A percentile compares a stretch with the other conserved stretches of the same genome.
These are phyloP conservation scores for Dovyalis caffra DNA, from an alignment of 345 rosid genomes.

Conservation along the genomic window DNA sequence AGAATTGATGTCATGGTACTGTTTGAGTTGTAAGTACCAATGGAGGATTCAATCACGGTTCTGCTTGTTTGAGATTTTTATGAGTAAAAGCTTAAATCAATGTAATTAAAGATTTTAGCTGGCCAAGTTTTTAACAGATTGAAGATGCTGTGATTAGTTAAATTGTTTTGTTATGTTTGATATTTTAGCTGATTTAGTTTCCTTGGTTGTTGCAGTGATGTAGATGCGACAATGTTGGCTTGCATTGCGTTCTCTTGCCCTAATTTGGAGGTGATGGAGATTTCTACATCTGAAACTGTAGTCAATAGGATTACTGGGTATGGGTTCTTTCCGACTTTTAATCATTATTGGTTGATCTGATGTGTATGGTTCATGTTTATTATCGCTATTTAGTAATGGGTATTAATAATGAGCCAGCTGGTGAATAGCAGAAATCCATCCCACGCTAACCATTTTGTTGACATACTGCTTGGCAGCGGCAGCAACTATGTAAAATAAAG, in stretches of 20 bases:
- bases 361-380: not conserved
- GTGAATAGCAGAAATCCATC: not conserved
- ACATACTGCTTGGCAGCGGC: not conserved
- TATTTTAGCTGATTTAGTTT: not conserved
- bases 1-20: not conserved
- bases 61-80: not conserved
- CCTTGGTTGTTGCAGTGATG: slow-evolving; percentile 55
- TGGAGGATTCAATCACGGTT: not conserved
- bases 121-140: not conserved
- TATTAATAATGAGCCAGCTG: not conserved
- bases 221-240: slow-evolving; percentile 86
- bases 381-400: not conserved
- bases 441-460: not conserved
- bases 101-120: not conserved
- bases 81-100: not conserved
- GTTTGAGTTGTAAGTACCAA: slow-evolving; percentile 9
- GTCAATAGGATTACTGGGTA: slow-evolving; percentile 93
- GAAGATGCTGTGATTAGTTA: not conserved
- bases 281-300: slow-evolving; percentile 48
- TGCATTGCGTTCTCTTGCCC: slow-evolving; percentile 98
- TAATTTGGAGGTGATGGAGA: slow-evolving; percentile 78
- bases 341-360: not conserved
- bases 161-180: not conserved
- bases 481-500: not conserved
- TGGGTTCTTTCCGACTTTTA: not conserved